Conservation (phyloP, 2,329 filamentous ascomycete species). For the Alternaria infectoria region DNA sequence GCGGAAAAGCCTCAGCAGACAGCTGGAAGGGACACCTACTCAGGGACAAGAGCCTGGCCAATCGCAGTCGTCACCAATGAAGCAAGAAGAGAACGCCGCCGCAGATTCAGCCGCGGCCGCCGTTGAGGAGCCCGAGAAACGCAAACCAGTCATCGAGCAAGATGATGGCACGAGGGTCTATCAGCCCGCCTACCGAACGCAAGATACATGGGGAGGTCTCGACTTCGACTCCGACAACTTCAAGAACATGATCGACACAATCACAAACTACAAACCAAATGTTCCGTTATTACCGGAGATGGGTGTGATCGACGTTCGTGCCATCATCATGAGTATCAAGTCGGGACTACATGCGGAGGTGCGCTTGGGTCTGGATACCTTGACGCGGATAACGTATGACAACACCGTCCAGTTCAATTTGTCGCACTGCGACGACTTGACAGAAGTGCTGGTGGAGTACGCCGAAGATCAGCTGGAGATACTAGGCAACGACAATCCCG, state of each 20-base stretch:
- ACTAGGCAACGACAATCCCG: slow-evolving; percentile 81
- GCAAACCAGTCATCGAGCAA: slow-evolving; percentile 35
- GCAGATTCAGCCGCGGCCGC: slow-evolving; percentile 22
- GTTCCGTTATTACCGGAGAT: slow-evolving; percentile 78
- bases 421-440: slow-evolving; percentile 71
- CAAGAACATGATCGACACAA: slow-evolving; percentile 72
- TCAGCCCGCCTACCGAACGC: slow-evolving; percentile 34
- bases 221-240: slow-evolving; percentile 62
- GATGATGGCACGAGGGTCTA: slow-evolving; percentile 39
- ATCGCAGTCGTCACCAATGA: slow-evolving; percentile 38
- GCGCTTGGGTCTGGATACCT: slow-evolving; percentile 84
- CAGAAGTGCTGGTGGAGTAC: slow-evolving; percentile 87
- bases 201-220: slow-evolving; percentile 42
- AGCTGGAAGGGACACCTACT: slow-evolving; percentile 46
- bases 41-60: slow-evolving; percentile 36
- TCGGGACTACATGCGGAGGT: slow-evolving; percentile 89
- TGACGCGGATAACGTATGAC: slow-evolving; percentile 71
- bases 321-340: slow-evolving; percentile 86
- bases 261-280: slow-evolving; percentile 74
- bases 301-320: slow-evolving; percentile 87
- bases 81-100: slow-evolving; percentile 28
- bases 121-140: slow-evolving; percentile 26
- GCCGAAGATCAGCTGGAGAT: slow-evolving; percentile 86
- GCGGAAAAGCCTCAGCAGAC: slow-evolving; percentile 47
- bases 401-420: slow-evolving; percentile 42